Base-by-base conservation (phyloP, 2,329 filamentous ascomycete species). In the Aspergillus melleus region DNA sequence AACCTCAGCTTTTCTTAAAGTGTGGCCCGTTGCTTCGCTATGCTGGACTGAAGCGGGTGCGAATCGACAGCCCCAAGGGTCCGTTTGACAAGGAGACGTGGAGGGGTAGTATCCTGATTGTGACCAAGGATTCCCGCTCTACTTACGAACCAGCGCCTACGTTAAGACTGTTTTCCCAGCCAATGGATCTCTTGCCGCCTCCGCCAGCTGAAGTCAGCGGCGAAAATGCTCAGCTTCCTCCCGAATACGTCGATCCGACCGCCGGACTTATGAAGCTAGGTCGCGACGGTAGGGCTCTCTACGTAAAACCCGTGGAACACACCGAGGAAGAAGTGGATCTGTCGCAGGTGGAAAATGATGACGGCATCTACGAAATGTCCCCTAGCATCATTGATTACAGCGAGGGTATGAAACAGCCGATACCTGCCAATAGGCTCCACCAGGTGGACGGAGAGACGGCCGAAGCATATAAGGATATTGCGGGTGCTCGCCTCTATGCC, bases 61-160 rank as follows among this genome's bases (percentile, higher is more conserved):
- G 65, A 49, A 68, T 73, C 55, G 64, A 74, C 59, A 66, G 70
- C n/a, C 66, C 72, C 16, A 68, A 72, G 53, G 74, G 74, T 0
- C 65, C 70, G 11, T 66, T 73, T 30, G 88, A 91, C 49, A 85
- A 87, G 54, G 91, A 96, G 68, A 87, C 94, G 20, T 99, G 95
- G 95, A 87, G 93, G 73, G 95, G 95, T 5, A 96, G 88, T 61
- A 84, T 98, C 59, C 92, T 99, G 91, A 96, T 99, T 68, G 92
- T 99, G 22, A 98, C 95, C 0, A 84, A 88, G 55, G 94, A 99
- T 70, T 84, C 86, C 2, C 85, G 89, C 46, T 98, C 94, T 2
- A 90, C 89, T 0, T 96, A 97, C 70, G 88, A 91, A 52, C 84
- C 84, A n/a, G 75, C 80, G 0, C 95, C 95, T 4, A 90, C 85